Percentiles rank a stretch among this genome's conserved stretches.
Conservation (phyloP, 768 basidiomycete species). For the Hypholoma fasciculare region DNA sequence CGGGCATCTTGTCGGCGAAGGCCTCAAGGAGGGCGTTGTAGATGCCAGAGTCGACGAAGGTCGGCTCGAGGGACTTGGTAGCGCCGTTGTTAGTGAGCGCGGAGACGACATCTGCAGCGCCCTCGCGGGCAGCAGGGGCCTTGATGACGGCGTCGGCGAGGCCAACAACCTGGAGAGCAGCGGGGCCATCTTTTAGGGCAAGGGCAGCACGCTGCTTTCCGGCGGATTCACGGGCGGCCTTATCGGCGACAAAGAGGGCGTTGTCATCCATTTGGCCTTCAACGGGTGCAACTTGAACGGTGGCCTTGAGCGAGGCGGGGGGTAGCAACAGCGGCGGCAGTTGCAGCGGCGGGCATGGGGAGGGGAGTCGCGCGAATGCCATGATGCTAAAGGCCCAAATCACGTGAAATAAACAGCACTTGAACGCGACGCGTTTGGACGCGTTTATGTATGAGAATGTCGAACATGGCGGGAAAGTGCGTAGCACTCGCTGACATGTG, state of each 20-base stretch:
- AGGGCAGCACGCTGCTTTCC: conserved; percentile 67
- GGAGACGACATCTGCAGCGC: conserved; percentile 72
- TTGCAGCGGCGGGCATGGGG: too few species aligned
- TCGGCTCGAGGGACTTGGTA: conserved; percentile 81
- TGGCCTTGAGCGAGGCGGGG: conserved; percentile 75
- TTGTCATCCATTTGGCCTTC: conserved; percentile 70
- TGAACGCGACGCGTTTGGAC: too few species aligned
- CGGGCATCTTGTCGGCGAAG: conserved; percentile 94
- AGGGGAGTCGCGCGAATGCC: too few species aligned
- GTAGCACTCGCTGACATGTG: too few species aligned
- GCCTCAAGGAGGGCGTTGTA: conserved; percentile 86
- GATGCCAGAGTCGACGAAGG: conserved; percentile 84
- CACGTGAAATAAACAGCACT: too few species aligned
- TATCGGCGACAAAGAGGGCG: conserved; percentile 83
- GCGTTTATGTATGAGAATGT: too few species aligned
- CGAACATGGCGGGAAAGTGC: too few species aligned
- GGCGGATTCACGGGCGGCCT: conserved; percentile 74
- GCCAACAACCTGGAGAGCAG: conserved; percentile 66
- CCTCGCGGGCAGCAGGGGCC: conserved; percentile 89
- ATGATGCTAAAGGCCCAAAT: too few species aligned
- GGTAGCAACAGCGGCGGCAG: conserved; percentile 57
- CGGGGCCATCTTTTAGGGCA: conserved; percentile 83
- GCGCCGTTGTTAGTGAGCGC: conserved; percentile 70
- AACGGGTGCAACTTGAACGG: conserved; percentile 42
- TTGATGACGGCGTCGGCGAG: conserved; percentile 76